These are phyloP conservation scores for Rhodotorula toruloides DNA, from an alignment of 768 basidiomycete species.

Conservation along the genomic window DNA sequence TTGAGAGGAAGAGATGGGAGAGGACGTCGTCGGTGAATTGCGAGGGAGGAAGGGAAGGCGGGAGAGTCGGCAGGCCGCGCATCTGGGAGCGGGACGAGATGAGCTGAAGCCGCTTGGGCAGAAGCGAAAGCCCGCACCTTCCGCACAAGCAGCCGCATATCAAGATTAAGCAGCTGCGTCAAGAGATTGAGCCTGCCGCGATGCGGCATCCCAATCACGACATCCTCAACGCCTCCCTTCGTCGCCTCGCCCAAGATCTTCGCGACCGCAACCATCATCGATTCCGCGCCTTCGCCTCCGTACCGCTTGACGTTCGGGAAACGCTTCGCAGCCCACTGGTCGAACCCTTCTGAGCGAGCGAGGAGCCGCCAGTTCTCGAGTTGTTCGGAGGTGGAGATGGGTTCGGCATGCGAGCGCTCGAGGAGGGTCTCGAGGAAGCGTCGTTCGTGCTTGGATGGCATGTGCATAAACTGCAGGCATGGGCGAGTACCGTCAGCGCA, in stretches of 20 bases:
- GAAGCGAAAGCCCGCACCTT: slow-evolving; percentile 50
- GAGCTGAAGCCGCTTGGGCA: neutral
- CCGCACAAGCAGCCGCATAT: slow-evolving; percentile 68
- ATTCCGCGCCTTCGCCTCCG: slow-evolving; percentile 79
- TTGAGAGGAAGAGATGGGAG: slow-evolving; percentile 70
- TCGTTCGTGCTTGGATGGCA: slow-evolving; percentile 74
- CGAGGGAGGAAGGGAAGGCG: slow-evolving; percentile 15
- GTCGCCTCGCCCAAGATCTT: slow-evolving; percentile 66
- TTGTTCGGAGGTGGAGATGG: slow-evolving; percentile 42
- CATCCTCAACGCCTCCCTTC: slow-evolving; percentile 49
- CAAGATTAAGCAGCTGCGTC: slow-evolving; percentile 65
- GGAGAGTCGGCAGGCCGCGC: slow-evolving; percentile 52
- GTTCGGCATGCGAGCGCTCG: slow-evolving; percentile 51
- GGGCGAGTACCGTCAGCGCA: neutral
- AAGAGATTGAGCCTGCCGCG: slow-evolving; percentile 57
- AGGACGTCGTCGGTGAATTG: slow-evolving; percentile 69
- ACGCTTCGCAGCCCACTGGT: slow-evolving; percentile 76
- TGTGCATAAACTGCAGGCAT: slow-evolving; percentile 51
- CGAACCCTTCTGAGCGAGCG: slow-evolving; percentile 70
- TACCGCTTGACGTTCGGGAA: slow-evolving; percentile 64
- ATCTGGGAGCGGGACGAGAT: slow-evolving; percentile 45
- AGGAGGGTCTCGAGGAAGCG: slow-evolving; percentile 83
- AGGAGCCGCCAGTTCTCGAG: slow-evolving; percentile 63
- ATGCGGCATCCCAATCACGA: slow-evolving; percentile 22
- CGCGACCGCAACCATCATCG: slow-evolving; percentile 84